Evolutionary conservation across 352 stramenopile species (phyloP).

Genomic region (Blastocystis sp.): DNA sequence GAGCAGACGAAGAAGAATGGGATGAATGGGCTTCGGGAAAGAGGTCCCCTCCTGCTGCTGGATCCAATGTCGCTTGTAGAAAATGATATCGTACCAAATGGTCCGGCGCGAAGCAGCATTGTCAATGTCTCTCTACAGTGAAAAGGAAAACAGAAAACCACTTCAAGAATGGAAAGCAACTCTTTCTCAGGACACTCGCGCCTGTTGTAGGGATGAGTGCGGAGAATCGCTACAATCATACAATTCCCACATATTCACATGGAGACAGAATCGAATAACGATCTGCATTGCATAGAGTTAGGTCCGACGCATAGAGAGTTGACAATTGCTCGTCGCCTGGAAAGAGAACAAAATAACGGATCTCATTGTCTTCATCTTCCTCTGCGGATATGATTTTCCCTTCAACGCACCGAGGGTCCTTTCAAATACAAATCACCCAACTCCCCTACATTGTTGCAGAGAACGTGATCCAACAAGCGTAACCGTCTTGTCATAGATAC

Average conservation of each 20-base stretch:
- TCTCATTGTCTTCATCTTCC: not conserved
- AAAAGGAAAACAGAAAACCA: not conserved
- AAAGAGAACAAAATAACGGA: slow-evolving; percentile 14
- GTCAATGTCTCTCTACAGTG: not conserved
- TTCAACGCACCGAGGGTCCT: not conserved
- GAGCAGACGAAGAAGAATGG: not conserved
- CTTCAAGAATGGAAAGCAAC: not conserved
- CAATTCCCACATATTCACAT: not conserved
- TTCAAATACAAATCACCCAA: not conserved
- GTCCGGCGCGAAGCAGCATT: not conserved
- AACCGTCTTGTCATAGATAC: not conserved
- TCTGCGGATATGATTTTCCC: slow-evolving; percentile 29
- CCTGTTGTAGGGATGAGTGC: not conserved
- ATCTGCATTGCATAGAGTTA: not conserved
- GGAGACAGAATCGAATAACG: not conserved
- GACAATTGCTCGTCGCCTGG: not conserved
- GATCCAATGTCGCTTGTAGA: slow-evolving; percentile 6
- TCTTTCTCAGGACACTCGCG: not conserved
- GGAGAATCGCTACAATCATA: not conserved
- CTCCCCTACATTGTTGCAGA: not conserved
- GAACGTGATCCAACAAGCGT: not conserved
- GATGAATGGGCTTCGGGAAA: not conserved
- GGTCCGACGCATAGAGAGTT: not conserved
- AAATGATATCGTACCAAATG: slow-evolving; percentile 20
- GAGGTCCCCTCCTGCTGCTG: not conserved